Base-by-base conservation (phyloP, 208 protist genomes). In the Trypanosoma conorhini region DNA sequence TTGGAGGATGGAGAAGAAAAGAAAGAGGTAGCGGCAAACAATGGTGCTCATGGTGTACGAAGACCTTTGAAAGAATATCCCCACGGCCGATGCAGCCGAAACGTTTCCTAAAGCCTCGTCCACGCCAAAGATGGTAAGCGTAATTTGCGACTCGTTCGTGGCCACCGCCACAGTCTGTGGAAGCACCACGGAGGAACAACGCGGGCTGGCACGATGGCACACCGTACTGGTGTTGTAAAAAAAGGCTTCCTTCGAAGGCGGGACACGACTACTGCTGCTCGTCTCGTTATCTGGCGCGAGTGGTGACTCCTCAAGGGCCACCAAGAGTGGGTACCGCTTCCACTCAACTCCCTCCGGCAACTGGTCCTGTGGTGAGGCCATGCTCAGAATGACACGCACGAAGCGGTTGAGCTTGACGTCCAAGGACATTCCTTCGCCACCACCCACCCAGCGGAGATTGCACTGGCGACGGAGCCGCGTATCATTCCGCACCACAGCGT, bases 41-140 rank as follows among this genome's bases (percentile, higher is more conserved):
- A 95, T 66, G 17, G 85, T 90, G 15, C 40, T 74, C 12, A 92
- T 35, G 22, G 89, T 95, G 81, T 91, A 95, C 19, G 33, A 1
- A 46, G 72, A 50, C 0, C 83, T 76, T 65, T 95, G 89, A 67
- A 87, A 92, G 51, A 86, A 77, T 42, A 91, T 77, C 12, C 83
- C 89, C 0, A 95, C 79, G 8, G 77, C 73, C 13, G 82, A 83
- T 17, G 58, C 24, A 42, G 66, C 0, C 35, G 80, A 70, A 1
- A 86, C 85, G 57, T 82, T 70, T 13, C 71, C 79, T 13, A 94
- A 62, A 62, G 89, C 83, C 33, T 74, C 75, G 12, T 86, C 80
- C 31, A 89, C 81, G 52, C 76, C 75, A 24, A 89, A 76, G 46
- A 90, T 66, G 33, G 83, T 91, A 7, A 94, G 26, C 3, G 80